Evolutionary conservation across 768 basidiomycete species (phyloP), one percentile per base, ranked within the genome.

Genomic region (Zangia roseola): DNA sequence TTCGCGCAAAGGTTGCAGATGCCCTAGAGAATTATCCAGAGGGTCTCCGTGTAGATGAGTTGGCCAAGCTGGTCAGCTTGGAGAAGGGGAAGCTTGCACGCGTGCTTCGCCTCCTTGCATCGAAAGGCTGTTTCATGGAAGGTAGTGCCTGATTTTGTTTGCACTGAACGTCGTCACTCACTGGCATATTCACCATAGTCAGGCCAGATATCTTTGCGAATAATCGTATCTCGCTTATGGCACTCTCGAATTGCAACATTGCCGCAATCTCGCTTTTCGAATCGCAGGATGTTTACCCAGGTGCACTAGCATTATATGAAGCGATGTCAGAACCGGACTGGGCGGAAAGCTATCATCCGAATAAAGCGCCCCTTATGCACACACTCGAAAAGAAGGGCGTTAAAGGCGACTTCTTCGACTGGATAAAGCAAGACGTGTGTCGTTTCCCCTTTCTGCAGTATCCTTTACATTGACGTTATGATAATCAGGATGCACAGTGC

Each of bases 151-250:
- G 4, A 8, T 45, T 36, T n/a, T 2, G 23, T 43, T 5, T 16
- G 40, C 48, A 24, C 7, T 10, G 12, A 23, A 35, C n/a, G 23
- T 25, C 23, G 17, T 19, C 2, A 25, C 47, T 45, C 3, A 30
- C 21, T 2, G n/a, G 8, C 42, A 3, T 28, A 13, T 28, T 12
- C 10, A 33, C 21, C 31, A 24, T 14, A 64, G 68, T 71, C 7
- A 43, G 53, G 9, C 54, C 55, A 9, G 58, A 68, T 16, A 47
- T 49, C 0, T 70, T 67, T 50, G 62, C 67, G 14, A 70, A 70
- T 43, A 71, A 65, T 36, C 69, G 66, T n/a, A 55, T 69, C 23
- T 71, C 69, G 3, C 57, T 67, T 9, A 39, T 63, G 1, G 56
- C 64, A 8, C 54, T 49, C 35, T 57, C 60, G 10, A 43, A 8